Base-by-base conservation (phyloP, 2,329 filamentous ascomycete species). In the Ceratocystis ficicola region DNA sequence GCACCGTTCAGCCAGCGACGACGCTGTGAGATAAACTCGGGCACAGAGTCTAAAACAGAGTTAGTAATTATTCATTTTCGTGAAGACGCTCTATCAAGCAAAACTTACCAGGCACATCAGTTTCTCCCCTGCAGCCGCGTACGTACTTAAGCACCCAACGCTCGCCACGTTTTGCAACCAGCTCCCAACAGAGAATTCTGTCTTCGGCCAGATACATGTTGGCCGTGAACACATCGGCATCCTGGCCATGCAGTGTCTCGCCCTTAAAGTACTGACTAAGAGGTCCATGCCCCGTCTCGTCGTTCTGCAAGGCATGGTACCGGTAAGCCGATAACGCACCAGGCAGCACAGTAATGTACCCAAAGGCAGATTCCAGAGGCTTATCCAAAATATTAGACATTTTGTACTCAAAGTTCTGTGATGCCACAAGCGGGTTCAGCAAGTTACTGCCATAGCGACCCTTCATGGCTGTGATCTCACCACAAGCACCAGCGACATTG, bases 351-450 rank as follows among this genome's bases (percentile, higher is more conserved):
- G 93, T 97, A 71, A 99, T 99, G 74, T 97, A 99, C 1, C 94
- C 94, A 74, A 99, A 99, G 0, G 96, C 93, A 0, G 90, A 96
- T 75, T 99, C 94, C 1, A 99, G 79, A 0, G 94, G 94, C 75
- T 99, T 99, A 74, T 99, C 94, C 30, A 99, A 81, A 72, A 99
- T 99, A 72, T 99, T 99, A 50, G 91, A 96, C 90, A 99, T 96
- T 76, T 99, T 99, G 80, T 99, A 99, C 78, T 99, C 94, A 70
- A 99, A 99, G 74, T 99, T 99, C 72, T 99, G 94, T 59, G 91
- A 95, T 0, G 94, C 94, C 17, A 99, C 93, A 5, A 99, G 80
- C 0, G 94, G 94, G 72, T 99, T 99, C 59, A 99, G 79, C 17
- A 99, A 81, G 69, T 93, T 90, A 4, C 85, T 79, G 73, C 90